These are phyloP conservation scores for Jatropha curcas DNA, from an alignment of 345 rosid species.

Conservation along the genomic window DNA sequence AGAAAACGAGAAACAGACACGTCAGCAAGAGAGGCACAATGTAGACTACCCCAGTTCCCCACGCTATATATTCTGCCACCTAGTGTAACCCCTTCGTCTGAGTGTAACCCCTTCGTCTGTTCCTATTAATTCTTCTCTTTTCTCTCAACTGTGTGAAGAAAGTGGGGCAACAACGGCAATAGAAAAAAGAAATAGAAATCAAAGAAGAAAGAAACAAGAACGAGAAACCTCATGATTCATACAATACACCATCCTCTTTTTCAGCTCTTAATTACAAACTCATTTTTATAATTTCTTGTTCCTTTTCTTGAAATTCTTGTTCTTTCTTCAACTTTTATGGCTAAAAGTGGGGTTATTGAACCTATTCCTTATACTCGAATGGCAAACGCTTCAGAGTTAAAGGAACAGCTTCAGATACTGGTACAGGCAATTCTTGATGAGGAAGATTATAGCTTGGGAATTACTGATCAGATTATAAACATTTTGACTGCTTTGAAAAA, in stretches of 20 bases:
- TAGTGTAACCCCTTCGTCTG: no score
- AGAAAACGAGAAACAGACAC: no score
- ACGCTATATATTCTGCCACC: neutral
- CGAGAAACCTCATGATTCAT: constrained; percentile 5
- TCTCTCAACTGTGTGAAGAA: neutral
- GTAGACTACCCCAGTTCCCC: no score
- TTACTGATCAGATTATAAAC: constrained; percentile 38
- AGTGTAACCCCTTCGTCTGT: neutral
- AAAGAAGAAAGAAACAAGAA: constrained; percentile 1
- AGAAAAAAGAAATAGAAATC: neutral
- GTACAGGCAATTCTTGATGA: constrained; percentile 32
- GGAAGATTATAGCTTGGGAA: constrained; percentile 36
- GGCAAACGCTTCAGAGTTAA: constrained; percentile 34
- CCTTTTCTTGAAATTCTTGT: neutral
- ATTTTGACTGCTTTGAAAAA: constrained; percentile 31
- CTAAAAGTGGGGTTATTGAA: constrained; percentile 21
- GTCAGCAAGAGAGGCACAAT: no score
- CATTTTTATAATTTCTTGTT: neutral
- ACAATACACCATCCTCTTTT: neutral
- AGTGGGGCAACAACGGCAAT: neutral
- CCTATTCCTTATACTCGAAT: neutral
- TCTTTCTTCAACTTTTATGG: constrained; percentile 8
- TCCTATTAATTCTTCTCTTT: neutral
- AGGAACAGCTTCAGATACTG: constrained; percentile 41
- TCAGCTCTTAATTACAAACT: constrained; percentile 4